Conservation (phyloP, 768 basidiomycete species). For the Pleurotus sapidus region DNA sequence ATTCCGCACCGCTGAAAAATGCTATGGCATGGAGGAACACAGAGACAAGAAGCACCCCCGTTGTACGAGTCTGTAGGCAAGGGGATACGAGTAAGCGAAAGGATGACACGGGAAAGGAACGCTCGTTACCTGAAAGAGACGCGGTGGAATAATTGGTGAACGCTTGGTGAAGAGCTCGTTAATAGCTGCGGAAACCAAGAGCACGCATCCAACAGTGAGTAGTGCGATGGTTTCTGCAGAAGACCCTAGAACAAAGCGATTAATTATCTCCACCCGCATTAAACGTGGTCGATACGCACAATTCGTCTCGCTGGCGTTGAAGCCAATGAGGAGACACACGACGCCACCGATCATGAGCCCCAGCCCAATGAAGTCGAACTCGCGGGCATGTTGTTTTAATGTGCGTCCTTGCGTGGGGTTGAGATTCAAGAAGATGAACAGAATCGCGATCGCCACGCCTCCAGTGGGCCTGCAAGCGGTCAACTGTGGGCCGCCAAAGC, state of each 20-base stretch:
- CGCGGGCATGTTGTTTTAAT: conserved; percentile 51
- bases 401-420: conserved; percentile 67
- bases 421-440: conserved; percentile 78
- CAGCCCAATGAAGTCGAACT: conserved; percentile 75
- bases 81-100: no score
- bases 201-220: conserved; percentile 52
- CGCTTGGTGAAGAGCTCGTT: conserved; percentile 63
- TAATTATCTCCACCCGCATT: neutral
- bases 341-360: conserved; percentile 60
- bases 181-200: conserved; percentile 48
- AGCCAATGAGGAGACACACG: conserved; percentile 68
- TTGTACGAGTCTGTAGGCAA: conserved; percentile 62
- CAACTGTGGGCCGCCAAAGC: no score
- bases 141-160: conserved; percentile 71
- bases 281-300: conserved; percentile 41
- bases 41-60: conserved; percentile 53
- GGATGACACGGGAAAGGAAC: no score
- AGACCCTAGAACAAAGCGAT: conserved; percentile 41
- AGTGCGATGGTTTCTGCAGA: conserved; percentile 57
- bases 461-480: conserved; percentile 58
- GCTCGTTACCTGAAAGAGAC: conserved; percentile 58
- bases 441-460: conserved; percentile 54
- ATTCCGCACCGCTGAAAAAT: conserved; percentile 51
- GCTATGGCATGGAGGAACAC: conserved; percentile 61
- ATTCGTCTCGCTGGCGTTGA: conserved; percentile 63